Conservation (phyloP, 192 early-diverging fungal species). For the Podila epicladia region DNA sequence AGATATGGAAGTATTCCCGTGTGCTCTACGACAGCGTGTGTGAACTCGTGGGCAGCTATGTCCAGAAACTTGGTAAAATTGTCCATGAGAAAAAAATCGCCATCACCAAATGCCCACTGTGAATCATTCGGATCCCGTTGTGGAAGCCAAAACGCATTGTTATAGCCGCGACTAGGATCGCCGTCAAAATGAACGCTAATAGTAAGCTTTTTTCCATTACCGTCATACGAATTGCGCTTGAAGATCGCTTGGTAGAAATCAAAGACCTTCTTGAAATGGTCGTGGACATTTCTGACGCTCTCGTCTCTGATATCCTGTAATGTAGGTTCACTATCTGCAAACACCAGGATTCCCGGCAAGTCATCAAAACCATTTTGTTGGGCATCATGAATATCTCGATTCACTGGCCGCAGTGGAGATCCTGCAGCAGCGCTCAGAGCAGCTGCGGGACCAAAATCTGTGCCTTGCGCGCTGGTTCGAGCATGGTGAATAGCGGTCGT, state of each 20-base stretch:
- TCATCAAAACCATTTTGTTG: too few species aligned
- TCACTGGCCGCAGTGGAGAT: too few species aligned
- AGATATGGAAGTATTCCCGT: too few species aligned
- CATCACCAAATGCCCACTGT: not conserved
- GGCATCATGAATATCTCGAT: too few species aligned
- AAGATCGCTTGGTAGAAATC: not conserved
- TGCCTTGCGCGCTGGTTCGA: too few species aligned
- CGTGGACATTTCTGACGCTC: not conserved
- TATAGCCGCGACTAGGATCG: not conserved
- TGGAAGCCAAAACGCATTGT: not conserved
- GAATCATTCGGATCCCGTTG: not conserved
- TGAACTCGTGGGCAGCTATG: too few species aligned
- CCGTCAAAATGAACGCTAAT: not conserved
- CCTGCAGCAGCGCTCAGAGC: too few species aligned
- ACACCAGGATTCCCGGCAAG: too few species aligned
- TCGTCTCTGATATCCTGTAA: not conserved
- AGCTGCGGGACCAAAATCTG: too few species aligned
- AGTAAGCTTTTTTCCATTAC: not conserved
- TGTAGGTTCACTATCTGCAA: too few species aligned
- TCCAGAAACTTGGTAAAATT: not conserved
- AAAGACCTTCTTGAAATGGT: not conserved
- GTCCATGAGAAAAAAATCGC: not conserved
- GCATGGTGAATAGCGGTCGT: too few species aligned
- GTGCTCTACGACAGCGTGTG: too few species aligned
- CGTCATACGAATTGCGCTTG: not conserved